Percentiles rank a stretch among this genome's conserved stretches.
Evolutionary conservation across 1,284 basidiomycete genomes (phyloP).

Genomic region (Phenoliferia sp.): DNA sequence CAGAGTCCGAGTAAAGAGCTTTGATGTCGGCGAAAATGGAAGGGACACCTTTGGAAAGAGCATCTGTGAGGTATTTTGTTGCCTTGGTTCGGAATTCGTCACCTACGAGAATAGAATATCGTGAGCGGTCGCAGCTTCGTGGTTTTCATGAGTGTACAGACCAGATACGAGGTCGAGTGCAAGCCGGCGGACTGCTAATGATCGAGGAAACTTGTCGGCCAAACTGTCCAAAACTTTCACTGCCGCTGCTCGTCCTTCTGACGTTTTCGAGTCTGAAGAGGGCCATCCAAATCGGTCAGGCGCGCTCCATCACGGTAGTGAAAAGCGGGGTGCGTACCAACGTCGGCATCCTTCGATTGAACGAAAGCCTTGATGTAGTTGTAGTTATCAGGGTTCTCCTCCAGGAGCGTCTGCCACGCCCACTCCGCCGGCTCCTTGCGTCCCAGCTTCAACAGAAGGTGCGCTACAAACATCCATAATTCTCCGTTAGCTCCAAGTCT

Average conservation of each 20-base stretch:
- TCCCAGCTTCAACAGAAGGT: conserved; percentile 59
- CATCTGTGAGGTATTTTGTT: conserved; percentile 64
- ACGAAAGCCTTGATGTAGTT: conserved; percentile 76
- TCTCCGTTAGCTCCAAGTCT: conserved; percentile 59
- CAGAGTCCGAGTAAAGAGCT: conserved; percentile 63
- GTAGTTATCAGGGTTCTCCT: conserved; percentile 78
- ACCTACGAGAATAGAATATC: conserved; percentile 41
- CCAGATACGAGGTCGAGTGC: conserved; percentile 62
- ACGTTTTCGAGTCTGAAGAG: conserved; percentile 47
- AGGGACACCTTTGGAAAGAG: conserved; percentile 80
- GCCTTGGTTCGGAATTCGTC: conserved; percentile 63
- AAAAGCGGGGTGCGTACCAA: conserved; percentile 50
- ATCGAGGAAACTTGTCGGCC: conserved; percentile 58
- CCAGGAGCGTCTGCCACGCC: conserved; percentile 72
- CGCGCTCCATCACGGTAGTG: too few relatives aligned
- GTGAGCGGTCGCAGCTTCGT: background rate
- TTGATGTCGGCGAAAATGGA: conserved; percentile 93
- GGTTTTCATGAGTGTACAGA: conserved; percentile 8
- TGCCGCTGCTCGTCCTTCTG: conserved; percentile 54
- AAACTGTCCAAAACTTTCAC: conserved; percentile 59
- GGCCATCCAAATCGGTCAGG: background rate
- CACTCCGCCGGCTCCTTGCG: conserved; percentile 60
- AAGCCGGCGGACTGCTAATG: conserved; percentile 67
- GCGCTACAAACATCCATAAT: conserved; percentile 49
- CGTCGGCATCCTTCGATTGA: conserved; percentile 58